phyloP scores from a whole-genome alignment of 495 filamentous ascomycete genomes.

The Endocarpon pusillum region DNA sequence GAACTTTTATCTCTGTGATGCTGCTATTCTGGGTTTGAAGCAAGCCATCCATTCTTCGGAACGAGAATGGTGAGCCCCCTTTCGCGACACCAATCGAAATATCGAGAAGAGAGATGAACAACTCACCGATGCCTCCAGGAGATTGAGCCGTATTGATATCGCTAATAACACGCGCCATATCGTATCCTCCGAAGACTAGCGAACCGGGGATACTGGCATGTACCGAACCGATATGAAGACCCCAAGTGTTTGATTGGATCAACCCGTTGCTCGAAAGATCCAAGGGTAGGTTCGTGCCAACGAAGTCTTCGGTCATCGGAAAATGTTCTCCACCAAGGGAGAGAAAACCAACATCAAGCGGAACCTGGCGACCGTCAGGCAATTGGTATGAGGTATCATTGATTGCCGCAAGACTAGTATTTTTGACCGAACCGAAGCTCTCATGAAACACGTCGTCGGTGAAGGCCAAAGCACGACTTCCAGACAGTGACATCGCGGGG shows the following conservation, averaged over 20 bases:
- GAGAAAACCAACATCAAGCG: not conserved
- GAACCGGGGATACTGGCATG: constrained; percentile 22
- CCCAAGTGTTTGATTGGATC: constrained; percentile 31
- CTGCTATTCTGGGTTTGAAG: constrained; percentile 19
- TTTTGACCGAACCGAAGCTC: not conserved
- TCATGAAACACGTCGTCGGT: not conserved
- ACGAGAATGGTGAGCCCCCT: constrained; percentile 26
- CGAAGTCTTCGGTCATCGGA: not conserved
- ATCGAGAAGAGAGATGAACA: constrained; percentile 19
- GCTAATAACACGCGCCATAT: constrained; percentile 25
- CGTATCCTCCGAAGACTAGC: constrained; percentile 33
- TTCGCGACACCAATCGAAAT: constrained; percentile 23
- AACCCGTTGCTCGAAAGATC: constrained; percentile 1
- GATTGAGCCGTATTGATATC: constrained; percentile 9
- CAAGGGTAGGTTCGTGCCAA: not conserved
- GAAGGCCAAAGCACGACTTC: no score
- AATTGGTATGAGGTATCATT: no score
- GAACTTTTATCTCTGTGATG: constrained; percentile 9
- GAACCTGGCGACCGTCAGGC: not conserved
- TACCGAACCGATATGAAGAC: constrained; percentile 36
- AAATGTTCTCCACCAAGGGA: not conserved
- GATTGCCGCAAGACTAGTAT: not conserved
- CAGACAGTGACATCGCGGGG: no score
- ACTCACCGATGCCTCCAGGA: constrained; percentile 14
- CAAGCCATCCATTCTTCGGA: constrained; percentile 18